These are phyloP conservation scores for Adansonia grandidieri DNA, from an alignment of 441 rosid species.

Conservation along the genomic window DNA sequence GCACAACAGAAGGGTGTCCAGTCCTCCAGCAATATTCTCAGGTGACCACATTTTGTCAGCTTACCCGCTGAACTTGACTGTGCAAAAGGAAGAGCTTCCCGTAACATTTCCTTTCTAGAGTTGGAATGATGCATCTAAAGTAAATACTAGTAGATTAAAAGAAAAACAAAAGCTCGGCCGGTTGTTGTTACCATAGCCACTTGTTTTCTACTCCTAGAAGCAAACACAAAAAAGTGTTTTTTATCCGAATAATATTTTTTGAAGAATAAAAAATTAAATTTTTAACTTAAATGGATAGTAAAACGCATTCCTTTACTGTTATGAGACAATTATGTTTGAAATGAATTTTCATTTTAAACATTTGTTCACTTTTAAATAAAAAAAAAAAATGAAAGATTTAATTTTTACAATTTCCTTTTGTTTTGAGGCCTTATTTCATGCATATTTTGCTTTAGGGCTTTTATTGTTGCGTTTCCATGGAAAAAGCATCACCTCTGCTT, in stretches of 20 bases:
- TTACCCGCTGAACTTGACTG: no score
- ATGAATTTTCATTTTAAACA: not conserved
- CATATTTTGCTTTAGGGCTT: not conserved
- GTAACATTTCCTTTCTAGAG: no score
- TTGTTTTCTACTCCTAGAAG: not conserved
- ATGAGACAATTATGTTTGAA: not conserved
- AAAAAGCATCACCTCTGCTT: not conserved
- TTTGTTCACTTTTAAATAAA: not conserved
- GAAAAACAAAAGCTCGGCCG: not conserved
- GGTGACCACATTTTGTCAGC: no score
- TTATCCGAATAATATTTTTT: not conserved
- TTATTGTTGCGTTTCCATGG: not conserved
- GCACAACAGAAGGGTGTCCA: no score
- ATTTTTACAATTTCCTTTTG: not conserved
- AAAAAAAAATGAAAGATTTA: not conserved
- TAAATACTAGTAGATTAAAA: not conserved
- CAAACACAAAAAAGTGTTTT: not conserved
- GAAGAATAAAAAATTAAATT: not conserved
- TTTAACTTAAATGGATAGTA: not conserved
- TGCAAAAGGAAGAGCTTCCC: no score
- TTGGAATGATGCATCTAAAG: no score
- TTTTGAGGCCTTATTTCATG: not conserved
- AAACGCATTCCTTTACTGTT: not conserved
- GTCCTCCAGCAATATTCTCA: no score
- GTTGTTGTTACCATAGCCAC: not conserved